Percentiles rank a stretch among this genome's conserved stretches.
phyloP scores from a whole-genome alignment of 106 monocot genomes.

The Dactylorhiza incarnata region DNA sequence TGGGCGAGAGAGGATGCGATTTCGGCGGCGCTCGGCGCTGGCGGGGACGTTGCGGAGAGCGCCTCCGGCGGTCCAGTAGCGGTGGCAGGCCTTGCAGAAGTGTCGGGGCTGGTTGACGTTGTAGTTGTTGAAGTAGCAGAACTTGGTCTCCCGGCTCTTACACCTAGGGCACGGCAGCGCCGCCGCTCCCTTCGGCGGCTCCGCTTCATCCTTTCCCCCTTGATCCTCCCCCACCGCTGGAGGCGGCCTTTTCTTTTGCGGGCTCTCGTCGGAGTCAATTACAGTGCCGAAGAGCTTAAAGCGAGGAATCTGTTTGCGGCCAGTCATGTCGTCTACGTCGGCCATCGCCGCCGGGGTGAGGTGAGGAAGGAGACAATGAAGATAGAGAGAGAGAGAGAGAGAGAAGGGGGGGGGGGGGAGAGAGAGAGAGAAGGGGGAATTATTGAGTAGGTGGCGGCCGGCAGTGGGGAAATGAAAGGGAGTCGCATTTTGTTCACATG shows the following conservation, averaged over 20 bases:
- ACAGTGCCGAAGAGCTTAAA: conserved; percentile 1
- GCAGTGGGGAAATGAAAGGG: no score
- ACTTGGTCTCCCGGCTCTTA: conserved; percentile 39
- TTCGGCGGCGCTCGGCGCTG: background rate
- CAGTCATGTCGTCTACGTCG: background rate
- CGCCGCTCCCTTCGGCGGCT: no score
- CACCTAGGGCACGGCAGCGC: conserved; percentile 41
- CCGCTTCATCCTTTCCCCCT: no score
- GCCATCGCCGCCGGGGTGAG: background rate
- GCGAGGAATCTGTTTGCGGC: background rate
- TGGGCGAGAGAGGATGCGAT: background rate
- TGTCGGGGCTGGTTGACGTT: conserved; percentile 53
- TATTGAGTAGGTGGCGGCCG: no score
- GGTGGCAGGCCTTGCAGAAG: conserved; percentile 53
- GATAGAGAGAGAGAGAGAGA: background rate
- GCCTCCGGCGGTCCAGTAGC: conserved; percentile 64
- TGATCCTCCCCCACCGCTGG: no score
- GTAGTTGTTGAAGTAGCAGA: conserved; percentile 1
- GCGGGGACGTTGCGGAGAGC: conserved; percentile 36
- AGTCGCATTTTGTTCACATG: no score
- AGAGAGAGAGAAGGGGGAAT: no score
- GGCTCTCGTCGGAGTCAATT: background rate
- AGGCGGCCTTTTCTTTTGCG: background rate
- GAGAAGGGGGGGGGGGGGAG: no score
- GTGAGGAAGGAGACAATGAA: background rate